Evolutionary conservation across 1,284 basidiomycete genomes (phyloP), one percentile per base, ranked within the genome.

Genomic region (Pseudozyma pruni): DNA sequence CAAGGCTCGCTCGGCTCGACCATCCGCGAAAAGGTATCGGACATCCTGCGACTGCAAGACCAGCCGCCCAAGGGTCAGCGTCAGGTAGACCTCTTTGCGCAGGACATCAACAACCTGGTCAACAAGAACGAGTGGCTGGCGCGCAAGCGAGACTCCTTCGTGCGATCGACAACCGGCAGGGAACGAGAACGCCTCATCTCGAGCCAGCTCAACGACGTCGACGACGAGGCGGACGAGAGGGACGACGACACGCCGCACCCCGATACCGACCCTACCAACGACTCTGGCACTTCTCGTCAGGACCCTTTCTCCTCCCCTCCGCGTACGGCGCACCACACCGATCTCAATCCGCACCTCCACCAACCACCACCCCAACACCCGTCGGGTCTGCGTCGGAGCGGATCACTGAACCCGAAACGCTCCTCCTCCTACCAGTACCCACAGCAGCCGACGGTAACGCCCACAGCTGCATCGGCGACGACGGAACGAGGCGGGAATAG

Each of bases 91-190:
- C 17, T 66, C 39, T 46, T 78, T 1, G 61, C 66, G 41, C 66
- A 73, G 31, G 76, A 78, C 42, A 47, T 75, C 9, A 55, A 48
- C 19, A 46, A 42, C 14, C 42, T 78, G 22, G 72, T 74, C 16
- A 63, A 75, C 37, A 62, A 72, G 51, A 68, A 75, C 42, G 68
- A 69, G 32, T 78, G 76, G 76, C 45, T 73, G 29, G 45, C 66
- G 17, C 45, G 71, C 11, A 72, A 57, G 35, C 54, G 58, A 19
- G 66, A 69, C 37, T 42, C 35, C 10, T 55, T 69, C 14, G 66
- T 69, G 2, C 42, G 58, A 5, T 45, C 52, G 2, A 27, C 57
- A 9, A 38, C 33, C 23, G 58, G 52, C 6, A 10, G 54, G 17
- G 54, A 58, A 8, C 17, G 50, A 14, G 58, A 68, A 34, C 43